These are phyloP conservation scores for Spiromastix sp. DNA, from an alignment of 2,329 filamentous ascomycete species.

Conservation along the genomic window DNA sequence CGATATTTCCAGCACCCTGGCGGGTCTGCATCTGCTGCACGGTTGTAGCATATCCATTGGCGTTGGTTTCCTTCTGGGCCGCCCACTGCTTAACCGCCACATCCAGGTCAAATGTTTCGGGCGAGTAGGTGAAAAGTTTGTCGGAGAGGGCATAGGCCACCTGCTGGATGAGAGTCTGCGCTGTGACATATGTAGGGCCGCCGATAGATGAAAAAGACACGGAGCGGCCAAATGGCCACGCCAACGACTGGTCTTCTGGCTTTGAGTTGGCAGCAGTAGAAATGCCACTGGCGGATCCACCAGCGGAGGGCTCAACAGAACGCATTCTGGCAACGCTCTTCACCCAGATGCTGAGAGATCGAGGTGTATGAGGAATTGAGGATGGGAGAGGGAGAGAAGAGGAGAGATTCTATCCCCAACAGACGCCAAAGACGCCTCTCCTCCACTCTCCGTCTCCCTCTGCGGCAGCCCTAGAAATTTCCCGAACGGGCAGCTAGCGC, in stretches of 20 bases:
- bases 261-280: not conserved
- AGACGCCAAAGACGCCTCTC: too few species aligned
- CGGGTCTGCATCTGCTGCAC: constrained; percentile 78
- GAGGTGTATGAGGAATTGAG: too few species aligned
- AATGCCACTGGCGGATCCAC: constrained; percentile 1
- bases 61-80: constrained; percentile 59
- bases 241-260: constrained; percentile 1
- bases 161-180: constrained; percentile 89
- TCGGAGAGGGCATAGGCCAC: constrained; percentile 91
- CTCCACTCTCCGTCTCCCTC: too few species aligned
- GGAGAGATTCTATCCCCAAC: too few species aligned
- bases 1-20: constrained; percentile 78
- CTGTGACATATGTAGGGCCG: constrained; percentile 86
- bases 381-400: too few species aligned
- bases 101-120: constrained; percentile 86
- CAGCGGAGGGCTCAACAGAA: constrained; percentile 9
- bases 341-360: too few species aligned
- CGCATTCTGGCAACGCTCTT: too few species aligned
- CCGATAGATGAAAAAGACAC: constrained; percentile 36
- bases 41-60: constrained; percentile 67
- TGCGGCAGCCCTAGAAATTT: too few species aligned
- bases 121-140: constrained; percentile 95
- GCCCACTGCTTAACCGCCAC: constrained; percentile 72
- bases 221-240: constrained; percentile 9
- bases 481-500: too few species aligned